These are phyloP conservation scores for Geotrichum citri-aurantii DNA, from an alignment of 1,139 yeast genomes.

Conservation along the genomic window DNA sequence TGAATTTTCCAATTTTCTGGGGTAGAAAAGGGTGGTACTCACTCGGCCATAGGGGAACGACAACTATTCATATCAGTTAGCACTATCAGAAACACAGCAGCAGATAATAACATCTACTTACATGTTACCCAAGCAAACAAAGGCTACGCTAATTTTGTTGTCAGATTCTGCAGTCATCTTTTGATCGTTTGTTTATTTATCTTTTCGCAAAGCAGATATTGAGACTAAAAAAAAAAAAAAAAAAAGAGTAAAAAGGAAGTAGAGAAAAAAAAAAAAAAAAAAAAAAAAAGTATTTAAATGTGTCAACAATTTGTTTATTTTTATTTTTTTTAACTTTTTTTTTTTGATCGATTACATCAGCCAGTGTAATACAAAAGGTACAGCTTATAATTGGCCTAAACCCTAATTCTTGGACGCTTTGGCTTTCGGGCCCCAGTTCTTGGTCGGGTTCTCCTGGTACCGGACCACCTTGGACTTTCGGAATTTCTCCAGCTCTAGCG, in stretches of 20 bases:
- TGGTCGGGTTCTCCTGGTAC: conserved; percentile 85
- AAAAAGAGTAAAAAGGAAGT: background rate
- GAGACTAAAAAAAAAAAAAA: background rate
- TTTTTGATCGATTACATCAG: background rate
- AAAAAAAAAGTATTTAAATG: background rate
- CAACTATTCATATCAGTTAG: conserved; percentile 44
- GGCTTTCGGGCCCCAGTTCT: conserved; percentile 95
- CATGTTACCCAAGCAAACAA: conserved; percentile 91
- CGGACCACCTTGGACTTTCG: conserved; percentile 76
- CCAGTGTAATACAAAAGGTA: background rate
- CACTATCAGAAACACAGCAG: background rate
- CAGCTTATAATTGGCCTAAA: background rate
- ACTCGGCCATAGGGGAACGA: conserved; percentile 97
- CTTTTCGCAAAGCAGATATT: background rate
- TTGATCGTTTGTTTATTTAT: background rate
- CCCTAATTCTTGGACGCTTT: conserved; percentile 25
- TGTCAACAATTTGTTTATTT: background rate
- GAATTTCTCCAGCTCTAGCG: conserved; percentile 50
- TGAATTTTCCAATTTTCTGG: background rate
- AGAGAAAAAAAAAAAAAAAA: background rate
- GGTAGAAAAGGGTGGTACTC: conserved; percentile 18
- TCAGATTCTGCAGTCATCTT: conserved; percentile 9
- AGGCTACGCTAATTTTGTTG: conserved; percentile 58
- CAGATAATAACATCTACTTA: conserved; percentile 36
- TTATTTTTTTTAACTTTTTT: too few relatives aligned